A percentile compares a stretch with the other conserved stretches of the same genome.
Evolutionary conservation across 345 rosid genomes (phyloP).

Genomic region (Isatis tinctoria): DNA sequence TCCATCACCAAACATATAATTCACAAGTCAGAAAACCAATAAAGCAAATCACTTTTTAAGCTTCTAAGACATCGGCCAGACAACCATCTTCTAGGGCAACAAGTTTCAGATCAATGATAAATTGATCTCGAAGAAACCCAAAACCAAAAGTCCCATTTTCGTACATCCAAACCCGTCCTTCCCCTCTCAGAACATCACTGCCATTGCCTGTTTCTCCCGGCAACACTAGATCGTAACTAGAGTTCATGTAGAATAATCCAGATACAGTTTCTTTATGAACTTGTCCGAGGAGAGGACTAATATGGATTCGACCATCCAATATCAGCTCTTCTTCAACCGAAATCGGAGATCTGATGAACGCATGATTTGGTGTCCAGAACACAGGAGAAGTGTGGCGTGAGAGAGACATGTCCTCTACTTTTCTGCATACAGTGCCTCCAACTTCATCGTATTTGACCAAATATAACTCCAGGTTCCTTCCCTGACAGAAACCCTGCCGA

Average conservation of each 20-base stretch:
- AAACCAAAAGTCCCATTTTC: slow-evolving; percentile 70
- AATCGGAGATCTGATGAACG: slow-evolving; percentile 42
- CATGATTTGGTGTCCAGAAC: slow-evolving; percentile 66
- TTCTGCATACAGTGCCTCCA: slow-evolving; percentile 72
- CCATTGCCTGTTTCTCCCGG: slow-evolving; percentile 39
- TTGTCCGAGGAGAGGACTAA: slow-evolving; percentile 30
- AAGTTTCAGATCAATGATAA: slow-evolving; percentile 57
- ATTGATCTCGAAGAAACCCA: slow-evolving; percentile 71
- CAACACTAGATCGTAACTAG: slow-evolving; percentile 49
- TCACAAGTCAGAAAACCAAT: not conserved
- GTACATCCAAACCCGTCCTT: slow-evolving; percentile 86
- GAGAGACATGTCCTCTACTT: slow-evolving; percentile 53
- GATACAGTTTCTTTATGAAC: slow-evolving; percentile 40
- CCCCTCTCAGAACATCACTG: slow-evolving; percentile 24
- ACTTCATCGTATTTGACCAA: slow-evolving; percentile 67
- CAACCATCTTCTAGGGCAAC: slow-evolving; percentile 48
- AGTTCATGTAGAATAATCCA: slow-evolving; percentile 53
- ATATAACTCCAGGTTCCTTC: slow-evolving; percentile 63
- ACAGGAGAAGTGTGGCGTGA: slow-evolving; percentile 50
- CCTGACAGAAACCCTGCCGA: slow-evolving; percentile 70
- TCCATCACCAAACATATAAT: not conserved
- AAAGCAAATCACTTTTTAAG: slow-evolving; percentile 14
- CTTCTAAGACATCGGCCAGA: slow-evolving; percentile 45
- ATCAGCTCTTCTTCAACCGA: slow-evolving; percentile 51
- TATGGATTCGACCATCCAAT: slow-evolving; percentile 49